Conservation (phyloP, 2,329 filamentous ascomycete genomes). For the Sphaerulina musiva region DNA sequence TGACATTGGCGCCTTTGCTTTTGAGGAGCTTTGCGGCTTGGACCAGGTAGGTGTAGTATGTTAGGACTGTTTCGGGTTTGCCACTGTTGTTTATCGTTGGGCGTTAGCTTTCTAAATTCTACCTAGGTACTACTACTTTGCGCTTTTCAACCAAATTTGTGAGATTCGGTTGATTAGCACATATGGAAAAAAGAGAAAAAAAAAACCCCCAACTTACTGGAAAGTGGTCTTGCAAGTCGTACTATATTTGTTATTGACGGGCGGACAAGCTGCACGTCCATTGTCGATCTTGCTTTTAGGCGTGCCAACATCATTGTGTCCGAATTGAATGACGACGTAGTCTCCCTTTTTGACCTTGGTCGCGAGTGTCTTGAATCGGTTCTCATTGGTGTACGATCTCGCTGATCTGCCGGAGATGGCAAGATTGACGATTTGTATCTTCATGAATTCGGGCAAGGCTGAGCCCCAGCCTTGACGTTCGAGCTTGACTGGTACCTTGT, state of each 20-base stretch:
- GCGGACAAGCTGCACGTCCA: constrained; percentile 52
- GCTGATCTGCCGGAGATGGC: constrained; percentile 62
- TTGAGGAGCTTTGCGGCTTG: constrained; percentile 51
- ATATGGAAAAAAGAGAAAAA: no score
- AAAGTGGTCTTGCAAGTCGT: constrained; percentile 38
- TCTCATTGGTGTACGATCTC: constrained; percentile 60
- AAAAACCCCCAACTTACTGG: constrained; percentile 14
- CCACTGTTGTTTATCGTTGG: constrained; percentile 5
- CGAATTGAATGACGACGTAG: constrained; percentile 65
- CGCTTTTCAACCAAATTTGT: no score
- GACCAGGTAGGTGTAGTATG: constrained; percentile 55
- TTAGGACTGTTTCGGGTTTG: constrained; percentile 50
- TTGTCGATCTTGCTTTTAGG: constrained; percentile 51
- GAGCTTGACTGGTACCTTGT: constrained; percentile 10
- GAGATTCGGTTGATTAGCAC: no score
- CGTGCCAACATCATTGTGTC: constrained; percentile 62
- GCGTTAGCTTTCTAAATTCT: background rate
- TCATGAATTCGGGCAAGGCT: constrained; percentile 50
- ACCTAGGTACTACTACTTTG: no score
- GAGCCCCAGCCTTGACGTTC: constrained; percentile 54
- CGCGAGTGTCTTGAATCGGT: constrained; percentile 55
- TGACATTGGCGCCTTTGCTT: constrained; percentile 54
- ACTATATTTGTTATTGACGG: constrained; percentile 48
- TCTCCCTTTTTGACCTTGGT: constrained; percentile 51
- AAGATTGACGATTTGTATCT: constrained; percentile 52